phyloP scores from a whole-genome alignment of 129 eudicot genomes.

The Tagetes patula region DNA sequence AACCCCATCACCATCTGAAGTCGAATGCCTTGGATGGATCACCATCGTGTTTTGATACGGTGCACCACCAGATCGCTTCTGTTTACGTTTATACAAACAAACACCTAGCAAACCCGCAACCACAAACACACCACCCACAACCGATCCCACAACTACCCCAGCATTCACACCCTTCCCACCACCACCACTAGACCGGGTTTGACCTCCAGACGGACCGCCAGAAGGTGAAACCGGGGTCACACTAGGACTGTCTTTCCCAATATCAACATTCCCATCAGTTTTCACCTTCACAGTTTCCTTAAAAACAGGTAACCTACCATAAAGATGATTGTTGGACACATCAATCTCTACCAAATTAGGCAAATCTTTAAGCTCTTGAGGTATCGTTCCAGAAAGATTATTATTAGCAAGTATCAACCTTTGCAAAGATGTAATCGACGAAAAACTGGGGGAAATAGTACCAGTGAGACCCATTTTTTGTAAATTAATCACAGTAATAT shows the following conservation, averaged over 20 bases:
- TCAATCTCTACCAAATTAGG: constrained; percentile 50
- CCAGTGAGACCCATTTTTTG: constrained; percentile 56
- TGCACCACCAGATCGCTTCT: constrained; percentile 39
- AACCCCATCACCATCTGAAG: constrained; percentile 63
- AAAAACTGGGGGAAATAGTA: constrained; percentile 56
- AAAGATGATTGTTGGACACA: constrained; percentile 59
- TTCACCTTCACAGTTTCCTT: constrained; percentile 39
- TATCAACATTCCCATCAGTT: constrained; percentile 52
- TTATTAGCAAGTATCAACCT: constrained; percentile 59
- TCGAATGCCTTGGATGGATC: constrained; percentile 68
- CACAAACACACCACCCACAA: constrained; percentile 56
- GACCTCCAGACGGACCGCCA: constrained; percentile 25
- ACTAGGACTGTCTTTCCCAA: constrained; percentile 56
- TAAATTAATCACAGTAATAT: constrained; percentile 62
- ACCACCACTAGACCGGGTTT: constrained; percentile 17
- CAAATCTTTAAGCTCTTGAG: constrained; percentile 53
- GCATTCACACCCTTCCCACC: constrained; percentile 40
- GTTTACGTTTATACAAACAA: constrained; percentile 48
- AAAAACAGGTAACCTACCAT: constrained; percentile 62
- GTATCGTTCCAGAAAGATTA: constrained; percentile 64
- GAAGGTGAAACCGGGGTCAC: constrained; percentile 41
- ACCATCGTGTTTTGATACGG: constrained; percentile 57
- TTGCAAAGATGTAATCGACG: constrained; percentile 47
- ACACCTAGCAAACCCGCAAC: constrained; percentile 50
- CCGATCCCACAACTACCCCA: constrained; percentile 60